Conservation (phyloP, 116 monocot genomes). For the Posidonia oceanica region DNA sequence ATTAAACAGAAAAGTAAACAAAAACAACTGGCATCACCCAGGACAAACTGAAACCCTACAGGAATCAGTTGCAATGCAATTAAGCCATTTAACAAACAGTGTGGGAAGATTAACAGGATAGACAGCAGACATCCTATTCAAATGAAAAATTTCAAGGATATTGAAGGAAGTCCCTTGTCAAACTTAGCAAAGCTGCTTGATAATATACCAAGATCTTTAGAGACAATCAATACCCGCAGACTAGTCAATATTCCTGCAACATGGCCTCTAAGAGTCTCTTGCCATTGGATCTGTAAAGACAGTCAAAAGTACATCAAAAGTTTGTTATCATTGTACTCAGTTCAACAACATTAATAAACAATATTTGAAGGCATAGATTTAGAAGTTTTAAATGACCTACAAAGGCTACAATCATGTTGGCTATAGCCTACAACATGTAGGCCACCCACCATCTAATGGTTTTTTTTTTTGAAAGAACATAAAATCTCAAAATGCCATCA, state of each 20-base stretch:
- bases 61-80: background rate
- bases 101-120: background rate
- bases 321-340: background rate
- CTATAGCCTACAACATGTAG: too few species aligned
- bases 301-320: background rate
- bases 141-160: slow-evolving; percentile 44
- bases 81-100: background rate
- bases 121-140: background rate
- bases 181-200: slow-evolving; percentile 59
- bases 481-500: too few species aligned
- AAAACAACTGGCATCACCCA: background rate
- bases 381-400: too few species aligned
- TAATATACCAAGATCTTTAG: slow-evolving; percentile 31
- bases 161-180: slow-evolving; percentile 88
- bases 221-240: slow-evolving; percentile 73
- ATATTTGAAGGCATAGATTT: too few species aligned
- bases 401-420: too few species aligned
- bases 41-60: too few species aligned
- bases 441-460: too few species aligned
- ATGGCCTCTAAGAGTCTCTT: slow-evolving; percentile 81
- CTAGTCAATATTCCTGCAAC: slow-evolving; percentile 95
- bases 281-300: slow-evolving; percentile 74
- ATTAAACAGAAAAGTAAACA: slow-evolving; percentile 9
- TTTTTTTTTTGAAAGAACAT: too few species aligned
- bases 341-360: too few species aligned